Percentiles rank a stretch among this genome's conserved stretches.
Conservation (phyloP, 140 eudicot genomes). For the Senecio squalidus region DNA sequence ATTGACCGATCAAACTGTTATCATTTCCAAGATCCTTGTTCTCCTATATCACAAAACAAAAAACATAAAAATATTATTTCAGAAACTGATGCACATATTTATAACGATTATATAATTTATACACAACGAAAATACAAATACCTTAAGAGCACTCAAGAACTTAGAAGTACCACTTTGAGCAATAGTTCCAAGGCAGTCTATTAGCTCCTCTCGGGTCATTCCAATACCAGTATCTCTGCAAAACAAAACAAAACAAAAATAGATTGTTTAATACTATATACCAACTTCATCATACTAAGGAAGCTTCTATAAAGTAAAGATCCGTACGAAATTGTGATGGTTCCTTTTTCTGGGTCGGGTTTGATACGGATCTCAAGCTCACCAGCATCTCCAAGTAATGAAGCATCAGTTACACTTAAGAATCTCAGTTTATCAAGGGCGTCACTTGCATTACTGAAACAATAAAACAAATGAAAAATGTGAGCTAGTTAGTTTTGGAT, state of each 20-base stretch:
- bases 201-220: constrained; percentile 90
- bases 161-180: constrained; percentile 99
- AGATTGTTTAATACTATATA: neutral
- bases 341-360: constrained; percentile 88
- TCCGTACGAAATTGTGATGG: constrained; percentile 78
- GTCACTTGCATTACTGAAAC: constrained; percentile 90
- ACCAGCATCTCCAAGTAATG: constrained; percentile 80
- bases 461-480: neutral
- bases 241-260: neutral
- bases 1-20: constrained; percentile 94
- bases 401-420: constrained; percentile 85
- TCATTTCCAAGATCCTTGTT: constrained; percentile 84
- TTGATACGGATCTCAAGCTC: constrained; percentile 89
- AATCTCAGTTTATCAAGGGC: constrained; percentile 95
- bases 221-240: constrained; percentile 95
- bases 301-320: neutral
- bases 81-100: neutral
- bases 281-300: neutral
- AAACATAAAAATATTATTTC: neutral
- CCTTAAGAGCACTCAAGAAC: constrained; percentile 88
- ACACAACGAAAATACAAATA: constrained; percentile 1
- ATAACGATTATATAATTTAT: neutral
- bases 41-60: constrained; percentile 48
- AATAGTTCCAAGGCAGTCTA: constrained; percentile 94
- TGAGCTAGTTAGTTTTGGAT: neutral